Conservation (phyloP, 306 rosid species). For the Bauhinia variegata region DNA sequence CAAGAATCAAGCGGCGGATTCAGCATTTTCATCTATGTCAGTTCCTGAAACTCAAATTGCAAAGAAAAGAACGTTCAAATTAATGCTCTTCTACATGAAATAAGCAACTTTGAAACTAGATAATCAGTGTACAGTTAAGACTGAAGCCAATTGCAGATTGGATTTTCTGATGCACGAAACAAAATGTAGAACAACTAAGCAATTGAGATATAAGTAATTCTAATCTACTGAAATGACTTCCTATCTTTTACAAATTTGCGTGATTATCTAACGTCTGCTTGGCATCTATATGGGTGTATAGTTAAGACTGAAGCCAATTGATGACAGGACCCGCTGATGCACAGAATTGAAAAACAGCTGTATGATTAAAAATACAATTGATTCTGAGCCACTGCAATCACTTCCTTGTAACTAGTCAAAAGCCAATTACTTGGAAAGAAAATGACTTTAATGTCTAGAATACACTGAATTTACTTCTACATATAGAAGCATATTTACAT, state of each 20-base stretch:
- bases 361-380: too few relatives aligned
- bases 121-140: neutral
- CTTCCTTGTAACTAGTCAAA: too few relatives aligned
- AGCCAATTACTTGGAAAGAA: too few relatives aligned
- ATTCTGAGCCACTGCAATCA: too few relatives aligned
- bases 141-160: slow-evolving; percentile 1
- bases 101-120: slow-evolving; percentile 4
- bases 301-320: too few relatives aligned
- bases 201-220: slow-evolving; percentile 4
- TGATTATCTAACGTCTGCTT: neutral
- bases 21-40: slow-evolving; percentile 45
- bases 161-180: neutral
- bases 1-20: slow-evolving; percentile 37
- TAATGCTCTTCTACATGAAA: slow-evolving; percentile 5
- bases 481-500: too few relatives aligned
- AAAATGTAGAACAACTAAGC: slow-evolving; percentile 7
- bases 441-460: too few relatives aligned
- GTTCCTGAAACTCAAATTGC: slow-evolving; percentile 51
- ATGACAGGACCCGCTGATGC: too few relatives aligned
- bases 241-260: neutral
- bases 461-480: too few relatives aligned
- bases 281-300: neutral
- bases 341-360: too few relatives aligned
- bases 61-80: slow-evolving; percentile 11
- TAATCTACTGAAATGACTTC: neutral